These are phyloP conservation scores for Amanita jacksonii DNA, from an alignment of 768 basidiomycete genomes.

Conservation along the genomic window DNA sequence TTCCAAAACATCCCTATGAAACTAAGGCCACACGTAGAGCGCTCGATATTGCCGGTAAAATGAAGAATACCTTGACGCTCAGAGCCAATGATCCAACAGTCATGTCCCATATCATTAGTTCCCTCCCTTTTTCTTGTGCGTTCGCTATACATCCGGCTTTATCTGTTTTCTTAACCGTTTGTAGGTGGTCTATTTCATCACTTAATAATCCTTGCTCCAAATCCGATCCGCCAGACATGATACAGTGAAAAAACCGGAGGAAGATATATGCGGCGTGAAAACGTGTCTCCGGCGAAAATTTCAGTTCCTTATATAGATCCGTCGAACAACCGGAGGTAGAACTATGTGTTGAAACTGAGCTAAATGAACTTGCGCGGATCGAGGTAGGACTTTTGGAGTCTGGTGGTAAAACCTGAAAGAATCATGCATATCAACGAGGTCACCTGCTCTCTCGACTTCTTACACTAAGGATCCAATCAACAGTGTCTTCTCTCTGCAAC, in stretches of 20 bases:
- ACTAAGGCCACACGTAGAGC: slow-evolving; percentile 22
- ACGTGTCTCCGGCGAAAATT: slow-evolving; percentile 44
- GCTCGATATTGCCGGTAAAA: slow-evolving; percentile 1
- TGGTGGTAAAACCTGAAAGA: slow-evolving; percentile 10
- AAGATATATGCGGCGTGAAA: slow-evolving; percentile 61
- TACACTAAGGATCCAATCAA: slow-evolving; percentile 41
- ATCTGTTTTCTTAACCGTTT: background rate
- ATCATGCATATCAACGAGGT: slow-evolving; percentile 10
- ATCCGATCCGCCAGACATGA: slow-evolving; percentile 17
- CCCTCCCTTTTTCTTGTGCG: slow-evolving; percentile 19
- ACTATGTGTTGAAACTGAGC: slow-evolving; percentile 10
- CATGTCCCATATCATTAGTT: slow-evolving; percentile 44
- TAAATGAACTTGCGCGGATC: slow-evolving; percentile 8
- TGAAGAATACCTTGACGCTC: slow-evolving; percentile 43
- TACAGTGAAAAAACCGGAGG: slow-evolving; percentile 40
- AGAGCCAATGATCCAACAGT: slow-evolving; percentile 50
- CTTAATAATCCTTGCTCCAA: background rate
- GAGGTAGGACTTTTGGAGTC: slow-evolving; percentile 4
- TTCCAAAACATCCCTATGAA: slow-evolving; percentile 52
- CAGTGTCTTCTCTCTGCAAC: slow-evolving; percentile 23
- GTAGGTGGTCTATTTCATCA: background rate
- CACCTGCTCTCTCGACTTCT: slow-evolving; percentile 2
- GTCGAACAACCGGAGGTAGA: slow-evolving; percentile 3
- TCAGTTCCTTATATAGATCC: slow-evolving; percentile 44
- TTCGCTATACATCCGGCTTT: slow-evolving; percentile 4